Percentiles rank a stretch among this genome's conserved stretches.
These are phyloP conservation scores for Scortechinia acanthostroma DNA, from an alignment of 2,329 filamentous ascomycete genomes.

Conservation along the genomic window DNA sequence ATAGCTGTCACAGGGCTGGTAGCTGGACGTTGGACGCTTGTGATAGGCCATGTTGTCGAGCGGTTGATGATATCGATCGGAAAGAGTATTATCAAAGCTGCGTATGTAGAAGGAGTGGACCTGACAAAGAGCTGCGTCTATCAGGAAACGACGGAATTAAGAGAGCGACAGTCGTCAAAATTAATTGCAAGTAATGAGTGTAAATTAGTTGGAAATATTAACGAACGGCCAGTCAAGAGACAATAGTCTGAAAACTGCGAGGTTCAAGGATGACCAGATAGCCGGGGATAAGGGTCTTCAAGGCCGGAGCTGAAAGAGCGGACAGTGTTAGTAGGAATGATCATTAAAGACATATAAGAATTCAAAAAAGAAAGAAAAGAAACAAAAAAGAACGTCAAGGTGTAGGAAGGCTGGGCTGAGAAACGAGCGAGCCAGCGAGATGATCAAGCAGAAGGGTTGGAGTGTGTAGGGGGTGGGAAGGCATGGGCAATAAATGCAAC, in stretches of 20 bases:
- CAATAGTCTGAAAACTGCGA: background rate
- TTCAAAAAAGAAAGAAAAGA: background rate
- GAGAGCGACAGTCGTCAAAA: constrained; percentile 1
- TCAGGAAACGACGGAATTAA: constrained; percentile 3
- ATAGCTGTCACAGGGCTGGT: constrained; percentile 23
- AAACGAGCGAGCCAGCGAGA: background rate
- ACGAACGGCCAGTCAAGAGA: background rate
- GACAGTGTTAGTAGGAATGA: background rate
- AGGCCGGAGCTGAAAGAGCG: background rate
- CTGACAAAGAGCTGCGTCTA: constrained; percentile 2
- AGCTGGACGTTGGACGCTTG: background rate
- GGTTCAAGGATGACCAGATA: background rate
- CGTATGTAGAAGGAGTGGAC: background rate
- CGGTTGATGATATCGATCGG: background rate
- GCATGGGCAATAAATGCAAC: background rate
- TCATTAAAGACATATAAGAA: background rate
- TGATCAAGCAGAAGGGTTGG: background rate
- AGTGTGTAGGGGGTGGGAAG: background rate
- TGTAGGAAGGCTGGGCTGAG: background rate
- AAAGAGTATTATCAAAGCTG: background rate
- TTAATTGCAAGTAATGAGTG: background rate
- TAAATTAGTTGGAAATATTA: background rate
- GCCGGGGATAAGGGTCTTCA: background rate
- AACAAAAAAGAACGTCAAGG: too few relatives aligned
- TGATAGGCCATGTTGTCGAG: background rate